A percentile compares a stretch with the other conserved stretches of the same genome.
Evolutionary conservation across 352 stramenopile species (phyloP).

Genomic region (Phytophthora citricola): DNA sequence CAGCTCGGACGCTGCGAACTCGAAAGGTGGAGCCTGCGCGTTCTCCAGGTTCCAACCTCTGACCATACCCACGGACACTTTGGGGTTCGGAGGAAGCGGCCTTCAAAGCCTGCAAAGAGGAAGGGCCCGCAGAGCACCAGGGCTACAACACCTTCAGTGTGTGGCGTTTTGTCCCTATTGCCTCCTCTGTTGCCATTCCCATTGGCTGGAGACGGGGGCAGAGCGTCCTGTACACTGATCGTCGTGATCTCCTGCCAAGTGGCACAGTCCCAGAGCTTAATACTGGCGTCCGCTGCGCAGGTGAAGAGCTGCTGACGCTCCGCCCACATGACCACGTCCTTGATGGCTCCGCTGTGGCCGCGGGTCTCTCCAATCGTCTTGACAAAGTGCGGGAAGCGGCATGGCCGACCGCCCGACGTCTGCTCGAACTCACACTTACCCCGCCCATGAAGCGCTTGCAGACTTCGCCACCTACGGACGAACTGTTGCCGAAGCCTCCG

Average conservation of each 20-base stretch:
- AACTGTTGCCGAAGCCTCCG: conserved; percentile 36
- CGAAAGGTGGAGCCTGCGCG: conserved; percentile 59
- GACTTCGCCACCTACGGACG: conserved; percentile 63
- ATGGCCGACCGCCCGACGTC: conserved; percentile 50
- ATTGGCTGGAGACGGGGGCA: conserved; percentile 8
- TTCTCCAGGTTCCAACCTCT: conserved; percentile 87
- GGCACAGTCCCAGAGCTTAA: conserved; percentile 87
- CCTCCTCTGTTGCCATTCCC: conserved; percentile 19
- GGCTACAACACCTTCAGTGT: conserved; percentile 65
- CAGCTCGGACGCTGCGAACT: conserved; percentile 66
- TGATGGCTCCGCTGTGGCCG: conserved; percentile 74
- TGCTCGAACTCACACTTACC: conserved; percentile 73
- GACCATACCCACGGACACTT: conserved; percentile 76
- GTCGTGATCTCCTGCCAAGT: conserved; percentile 85
- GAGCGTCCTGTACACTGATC: conserved; percentile 57
- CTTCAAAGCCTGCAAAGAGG: conserved; percentile 86
- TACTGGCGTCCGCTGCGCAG: conserved; percentile 64
- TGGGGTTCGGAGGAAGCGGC: conserved; percentile 58
- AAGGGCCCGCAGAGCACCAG: conserved; percentile 80
- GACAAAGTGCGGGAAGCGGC: conserved; percentile 82
- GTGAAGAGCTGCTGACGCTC: conserved; percentile 83
- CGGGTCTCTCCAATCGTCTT: conserved; percentile 85
- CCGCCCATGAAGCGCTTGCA: conserved; percentile 71
- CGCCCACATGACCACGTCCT: conserved; percentile 82
- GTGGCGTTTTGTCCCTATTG: conserved; percentile 26